Evolutionary conservation across 257 asterid species (phyloP).

Genomic region (Parsonsia alboflavescens): DNA sequence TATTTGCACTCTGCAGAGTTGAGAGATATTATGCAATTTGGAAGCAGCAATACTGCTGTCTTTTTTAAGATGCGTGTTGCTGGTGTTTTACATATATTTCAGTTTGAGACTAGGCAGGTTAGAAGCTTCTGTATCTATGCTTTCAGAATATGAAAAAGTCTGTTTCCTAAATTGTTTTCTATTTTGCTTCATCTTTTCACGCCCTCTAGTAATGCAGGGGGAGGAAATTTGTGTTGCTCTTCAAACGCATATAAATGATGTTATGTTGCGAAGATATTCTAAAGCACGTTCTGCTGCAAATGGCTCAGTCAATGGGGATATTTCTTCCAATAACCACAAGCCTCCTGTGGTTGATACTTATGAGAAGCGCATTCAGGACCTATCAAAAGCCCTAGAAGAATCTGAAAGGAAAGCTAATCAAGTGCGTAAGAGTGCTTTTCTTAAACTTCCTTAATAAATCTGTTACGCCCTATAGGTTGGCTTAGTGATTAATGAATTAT

Average conservation of each 20-base stretch:
- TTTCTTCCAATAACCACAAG: slow-evolving; percentile 47
- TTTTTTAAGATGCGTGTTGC: slow-evolving; percentile 99
- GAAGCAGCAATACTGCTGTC: slow-evolving; percentile 97
- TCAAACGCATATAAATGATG: slow-evolving; percentile 98
- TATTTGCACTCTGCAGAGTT: slow-evolving; percentile 96
- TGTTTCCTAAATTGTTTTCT: slow-evolving; percentile 1
- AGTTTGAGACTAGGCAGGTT: slow-evolving; percentile 97
- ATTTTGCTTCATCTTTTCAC: slow-evolving; percentile 12
- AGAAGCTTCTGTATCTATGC: slow-evolving; percentile 7
- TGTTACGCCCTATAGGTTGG: neutral
- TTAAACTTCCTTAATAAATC: neutral
- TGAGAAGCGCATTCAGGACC: slow-evolving; percentile 73
- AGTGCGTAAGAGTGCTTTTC: slow-evolving; percentile 40
- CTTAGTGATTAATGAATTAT: neutral
- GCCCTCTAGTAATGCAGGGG: slow-evolving; percentile 48
- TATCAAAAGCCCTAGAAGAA: slow-evolving; percentile 84
- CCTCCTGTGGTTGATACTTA: slow-evolving; percentile 43
- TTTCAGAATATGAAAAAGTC: neutral
- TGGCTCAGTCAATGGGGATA: slow-evolving; percentile 63
- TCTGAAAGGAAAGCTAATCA: slow-evolving; percentile 63
- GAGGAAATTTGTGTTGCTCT: slow-evolving; percentile 99
- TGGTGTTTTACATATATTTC: slow-evolving; percentile 93
- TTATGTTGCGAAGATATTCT: slow-evolving; percentile 94
- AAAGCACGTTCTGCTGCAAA: slow-evolving; percentile 84
- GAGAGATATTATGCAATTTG: slow-evolving; percentile 99